These are phyloP conservation scores for Claviceps maximensis DNA, from an alignment of 2,329 filamentous ascomycete species.

Conservation along the genomic window DNA sequence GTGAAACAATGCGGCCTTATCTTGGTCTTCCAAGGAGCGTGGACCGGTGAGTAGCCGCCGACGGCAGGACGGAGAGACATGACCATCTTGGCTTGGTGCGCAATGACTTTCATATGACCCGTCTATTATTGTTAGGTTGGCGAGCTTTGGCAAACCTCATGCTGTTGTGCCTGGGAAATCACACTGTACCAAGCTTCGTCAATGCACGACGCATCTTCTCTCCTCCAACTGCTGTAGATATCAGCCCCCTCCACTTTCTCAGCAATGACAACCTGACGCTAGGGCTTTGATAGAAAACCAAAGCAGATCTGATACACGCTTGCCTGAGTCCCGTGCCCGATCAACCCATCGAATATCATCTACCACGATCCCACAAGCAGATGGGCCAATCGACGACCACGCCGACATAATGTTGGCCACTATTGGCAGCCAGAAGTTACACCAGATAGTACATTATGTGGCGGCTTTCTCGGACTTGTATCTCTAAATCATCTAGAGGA, in stretches of 20 bases:
- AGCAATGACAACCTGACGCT: not conserved
- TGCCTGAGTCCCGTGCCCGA: not conserved
- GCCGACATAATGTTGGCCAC: conserved; percentile 1
- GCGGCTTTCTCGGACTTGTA: not conserved
- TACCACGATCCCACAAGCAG: conserved; percentile 1
- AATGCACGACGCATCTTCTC: not conserved
- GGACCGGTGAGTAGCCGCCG: not conserved
- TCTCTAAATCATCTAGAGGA: not conserved
- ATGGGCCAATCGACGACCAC: not conserved
- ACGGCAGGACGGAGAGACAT: not conserved
- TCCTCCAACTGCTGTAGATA: not conserved
- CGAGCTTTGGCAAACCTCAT: not conserved
- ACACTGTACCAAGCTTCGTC: not conserved
- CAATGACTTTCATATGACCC: not conserved
- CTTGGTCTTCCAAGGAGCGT: not conserved
- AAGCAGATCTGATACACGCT: not conserved
- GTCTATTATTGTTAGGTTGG: not conserved
- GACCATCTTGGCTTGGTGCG: not conserved
- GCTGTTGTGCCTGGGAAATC: not conserved
- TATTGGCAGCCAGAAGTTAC: conserved; percentile 7
- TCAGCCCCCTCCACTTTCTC: not conserved
- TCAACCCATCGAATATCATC: not conserved
- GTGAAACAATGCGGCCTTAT: not conserved
- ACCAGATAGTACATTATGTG: conserved; percentile 8
- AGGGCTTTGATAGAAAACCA: not conserved